Evolutionary conservation across 2,329 filamentous ascomycete species (phyloP).

Genomic region (Didymella exigua): DNA sequence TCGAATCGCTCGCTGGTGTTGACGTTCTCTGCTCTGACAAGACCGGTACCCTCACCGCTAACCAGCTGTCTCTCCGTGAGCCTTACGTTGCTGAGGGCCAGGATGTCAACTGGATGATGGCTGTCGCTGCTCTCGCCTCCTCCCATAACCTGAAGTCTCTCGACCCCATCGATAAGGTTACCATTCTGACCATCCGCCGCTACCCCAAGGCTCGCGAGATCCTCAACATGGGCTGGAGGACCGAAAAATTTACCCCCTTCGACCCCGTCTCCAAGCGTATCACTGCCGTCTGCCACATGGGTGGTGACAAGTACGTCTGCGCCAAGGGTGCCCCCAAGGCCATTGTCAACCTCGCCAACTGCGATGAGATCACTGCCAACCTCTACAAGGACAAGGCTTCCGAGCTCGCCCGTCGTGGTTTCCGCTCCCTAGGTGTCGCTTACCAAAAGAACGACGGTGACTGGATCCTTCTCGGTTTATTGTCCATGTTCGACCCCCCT

Average conservation of each 20-base stretch:
- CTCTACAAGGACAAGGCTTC: slow-evolving; percentile 74
- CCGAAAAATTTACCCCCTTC: slow-evolving; percentile 78
- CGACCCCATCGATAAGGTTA: slow-evolving; percentile 81
- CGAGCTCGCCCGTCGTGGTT: slow-evolving; percentile 78
- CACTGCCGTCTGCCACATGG: slow-evolving; percentile 70
- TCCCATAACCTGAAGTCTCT: slow-evolving; percentile 81
- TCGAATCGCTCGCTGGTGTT: slow-evolving; percentile 70
- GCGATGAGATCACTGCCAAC: slow-evolving; percentile 66
- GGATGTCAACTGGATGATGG: slow-evolving; percentile 86
- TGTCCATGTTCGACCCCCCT: slow-evolving; percentile 81
- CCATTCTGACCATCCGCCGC: slow-evolving; percentile 74
- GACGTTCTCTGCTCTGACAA: slow-evolving; percentile 83
- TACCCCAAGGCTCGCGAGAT: slow-evolving; percentile 81
- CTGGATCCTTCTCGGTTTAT: slow-evolving; percentile 76
- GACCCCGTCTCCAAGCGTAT: slow-evolving; percentile 82
- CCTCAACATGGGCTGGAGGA: slow-evolving; percentile 74
- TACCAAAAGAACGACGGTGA: slow-evolving; percentile 77
- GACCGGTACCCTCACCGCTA: slow-evolving; percentile 77
- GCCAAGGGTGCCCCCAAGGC: slow-evolving; percentile 81
- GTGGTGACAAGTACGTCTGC: slow-evolving; percentile 72
- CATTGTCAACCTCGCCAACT: slow-evolving; percentile 71
- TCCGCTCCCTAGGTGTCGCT: slow-evolving; percentile 79
- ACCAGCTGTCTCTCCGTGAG: slow-evolving; percentile 77
- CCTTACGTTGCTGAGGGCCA: slow-evolving; percentile 77
- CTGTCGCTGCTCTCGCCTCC: slow-evolving; percentile 75